A percentile compares a stretch with the other conserved stretches of the same genome.
Conservation (phyloP, 2,329 filamentous ascomycete species). For the Trichophyton schoenleinii region DNA sequence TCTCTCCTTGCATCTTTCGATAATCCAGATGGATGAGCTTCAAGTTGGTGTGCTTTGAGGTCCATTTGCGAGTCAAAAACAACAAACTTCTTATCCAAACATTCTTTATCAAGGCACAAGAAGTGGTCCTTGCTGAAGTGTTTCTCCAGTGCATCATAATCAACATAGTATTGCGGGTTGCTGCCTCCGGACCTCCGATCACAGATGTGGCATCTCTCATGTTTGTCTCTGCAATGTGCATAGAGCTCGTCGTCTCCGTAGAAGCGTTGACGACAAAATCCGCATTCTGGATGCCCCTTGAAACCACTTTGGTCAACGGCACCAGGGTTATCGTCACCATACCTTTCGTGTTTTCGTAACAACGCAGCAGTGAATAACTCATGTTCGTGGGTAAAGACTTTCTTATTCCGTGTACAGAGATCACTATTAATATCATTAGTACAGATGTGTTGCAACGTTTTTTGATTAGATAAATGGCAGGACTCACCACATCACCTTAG, state of each 20-base stretch:
- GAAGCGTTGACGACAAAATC: slow-evolving; percentile 81
- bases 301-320: slow-evolving; percentile 89
- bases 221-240: slow-evolving; percentile 81
- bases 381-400: slow-evolving; percentile 96
- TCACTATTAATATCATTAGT: slow-evolving; percentile 41
- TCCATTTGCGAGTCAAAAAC: slow-evolving; percentile 94
- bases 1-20: slow-evolving; percentile 77
- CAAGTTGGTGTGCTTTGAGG: slow-evolving; percentile 81
- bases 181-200: slow-evolving; percentile 53
- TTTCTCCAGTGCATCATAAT: slow-evolving; percentile 73
- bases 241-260: slow-evolving; percentile 95
- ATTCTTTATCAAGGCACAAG: slow-evolving; percentile 71
- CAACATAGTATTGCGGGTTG: slow-evolving; percentile 77
- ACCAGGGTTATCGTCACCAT: slow-evolving; percentile 82
- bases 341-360: slow-evolving; percentile 74
- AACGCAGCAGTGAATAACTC: slow-evolving; percentile 75
- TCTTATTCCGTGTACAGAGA: slow-evolving; percentile 85
- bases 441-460: neutral
- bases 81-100: slow-evolving; percentile 92
- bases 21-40: slow-evolving; percentile 63
- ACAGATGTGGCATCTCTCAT: slow-evolving; percentile 91
- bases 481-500: slow-evolving; percentile 67
- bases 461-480: neutral
- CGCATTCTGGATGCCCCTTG: slow-evolving; percentile 87
- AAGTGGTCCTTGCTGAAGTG: slow-evolving; percentile 86